Evolutionary conservation across 345 rosid species (phyloP).

Genomic region (Angophora floribunda): DNA sequence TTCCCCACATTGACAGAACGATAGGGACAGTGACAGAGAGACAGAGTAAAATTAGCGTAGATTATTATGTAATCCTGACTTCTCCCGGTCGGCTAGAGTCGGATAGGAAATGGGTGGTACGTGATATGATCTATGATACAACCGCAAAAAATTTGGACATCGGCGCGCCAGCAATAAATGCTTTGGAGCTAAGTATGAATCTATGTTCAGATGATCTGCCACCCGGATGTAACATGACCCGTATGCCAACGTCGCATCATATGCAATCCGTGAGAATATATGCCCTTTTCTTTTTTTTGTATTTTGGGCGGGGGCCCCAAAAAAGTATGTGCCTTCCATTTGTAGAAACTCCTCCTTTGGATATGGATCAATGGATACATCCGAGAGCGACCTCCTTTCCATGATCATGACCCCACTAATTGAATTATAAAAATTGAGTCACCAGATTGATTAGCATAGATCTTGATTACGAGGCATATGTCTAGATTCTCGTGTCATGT

Average conservation of each 20-base stretch:
- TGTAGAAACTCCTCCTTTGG: background rate
- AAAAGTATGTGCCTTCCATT: background rate
- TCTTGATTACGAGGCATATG: background rate
- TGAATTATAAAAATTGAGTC: background rate
- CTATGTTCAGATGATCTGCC: background rate
- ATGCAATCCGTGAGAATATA: background rate
- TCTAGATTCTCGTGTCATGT: background rate
- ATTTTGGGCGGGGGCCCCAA: background rate
- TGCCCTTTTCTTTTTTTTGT: background rate
- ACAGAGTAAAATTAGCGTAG: background rate
- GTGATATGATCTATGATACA: background rate
- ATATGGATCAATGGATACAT: background rate
- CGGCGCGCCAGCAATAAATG: background rate
- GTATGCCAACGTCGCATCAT: background rate
- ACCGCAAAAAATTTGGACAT: background rate
- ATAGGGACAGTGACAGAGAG: background rate
- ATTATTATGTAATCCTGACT: background rate
- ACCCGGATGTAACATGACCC: background rate
- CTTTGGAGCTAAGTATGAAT: background rate
- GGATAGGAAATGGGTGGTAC: background rate
- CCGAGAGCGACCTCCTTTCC: background rate
- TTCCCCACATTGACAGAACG: background rate
- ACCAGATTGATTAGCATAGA: background rate
- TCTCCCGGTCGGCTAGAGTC: background rate
- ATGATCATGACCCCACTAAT: background rate